Evolutionary conservation across 306 rosid genomes (phyloP), one percentile per base, ranked within the genome.

Genomic region (Rubus parviflorus): DNA sequence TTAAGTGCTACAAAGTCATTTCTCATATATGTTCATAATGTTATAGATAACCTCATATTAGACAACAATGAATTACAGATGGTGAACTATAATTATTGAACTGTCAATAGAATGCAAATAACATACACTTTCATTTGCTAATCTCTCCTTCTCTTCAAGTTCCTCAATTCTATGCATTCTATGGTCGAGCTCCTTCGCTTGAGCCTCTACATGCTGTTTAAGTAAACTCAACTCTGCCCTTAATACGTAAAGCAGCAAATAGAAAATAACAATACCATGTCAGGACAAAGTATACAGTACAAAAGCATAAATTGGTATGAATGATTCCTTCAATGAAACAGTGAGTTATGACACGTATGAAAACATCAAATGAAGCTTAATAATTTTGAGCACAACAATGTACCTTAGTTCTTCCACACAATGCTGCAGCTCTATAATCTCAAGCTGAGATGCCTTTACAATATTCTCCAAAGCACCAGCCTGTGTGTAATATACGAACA

Each of bases 381-480:
- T 37, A 43, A 22, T 48, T 75, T 81, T 81, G 73, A 77, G 51
- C 76, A 64, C 73, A 66, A 54, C 76, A 61, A 19, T 77, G 74
- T 89, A 95, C 98, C 97, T 91, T 81, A 92, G 77, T 78, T 88
- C 93, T 45, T 84, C 95, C 80, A 79, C 88, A 53, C 90, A 80
- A 84, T 92, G 97, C 77, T 84, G 93, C 66, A 95, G 89, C 41
- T 92, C 97, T 69, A 92, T 90, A 81, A 95, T 95, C 87, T 95
- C 99, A 79, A 92, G 85, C 87, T 95, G 99, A 78, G 99, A 92
- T 45, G 87, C 89, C 90, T 91, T 92, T 8, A 95, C 97, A 49
- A 95, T 93, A 83, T 92, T 77, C 91, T 95, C 98, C 88, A 95
- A 80, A 68, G 99, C 96, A 82, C 94, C 93, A 75, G 99, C 98